Evolutionary conservation across 805 yeast genomes (phyloP).

Genomic region (Jamesozyma hellenica): DNA sequence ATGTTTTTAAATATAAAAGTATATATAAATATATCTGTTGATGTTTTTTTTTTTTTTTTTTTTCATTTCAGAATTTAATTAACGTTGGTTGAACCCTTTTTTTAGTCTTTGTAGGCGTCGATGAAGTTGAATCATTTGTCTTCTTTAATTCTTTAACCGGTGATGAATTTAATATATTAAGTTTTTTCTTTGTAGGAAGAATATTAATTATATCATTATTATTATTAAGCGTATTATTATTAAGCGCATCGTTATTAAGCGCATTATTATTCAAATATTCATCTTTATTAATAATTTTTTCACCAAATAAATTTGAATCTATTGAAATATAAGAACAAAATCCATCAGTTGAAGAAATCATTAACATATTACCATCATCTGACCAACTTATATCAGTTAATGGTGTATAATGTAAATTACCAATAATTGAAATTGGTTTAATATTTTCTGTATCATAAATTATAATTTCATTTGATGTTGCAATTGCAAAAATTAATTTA

Average conservation of each 20-base stretch:
- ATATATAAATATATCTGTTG: not conserved
- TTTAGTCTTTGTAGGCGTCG: slow-evolving; percentile 5
- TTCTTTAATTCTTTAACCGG: slow-evolving; percentile 19
- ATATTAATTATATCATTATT: not conserved
- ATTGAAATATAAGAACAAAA: slow-evolving; percentile 66
- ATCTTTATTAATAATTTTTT: slow-evolving; percentile 13
- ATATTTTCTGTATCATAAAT: slow-evolving; percentile 69
- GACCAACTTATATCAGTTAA: slow-evolving; percentile 87
- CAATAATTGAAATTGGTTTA: slow-evolving; percentile 61
- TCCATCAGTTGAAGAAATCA: slow-evolving; percentile 85
- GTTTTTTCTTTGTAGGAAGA: not conserved
- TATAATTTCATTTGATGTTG: slow-evolving; percentile 76
- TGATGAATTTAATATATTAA: slow-evolving; percentile 13
- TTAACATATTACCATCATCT: slow-evolving; percentile 55
- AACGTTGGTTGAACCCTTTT: slow-evolving; percentile 19
- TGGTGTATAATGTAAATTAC: slow-evolving; percentile 79
- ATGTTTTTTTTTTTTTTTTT: no score
- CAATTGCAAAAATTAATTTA: slow-evolving; percentile 82
- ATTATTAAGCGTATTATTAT: not conserved
- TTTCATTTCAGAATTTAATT: slow-evolving; percentile 1
- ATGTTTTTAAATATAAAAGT: not conserved
- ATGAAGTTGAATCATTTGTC: not conserved
- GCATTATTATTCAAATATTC: not conserved
- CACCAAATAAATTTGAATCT: slow-evolving; percentile 48
- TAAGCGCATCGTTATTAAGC: not conserved